Evolutionary conservation across 1,284 basidiomycete genomes (phyloP).

Genomic region (Sporisorium sorghi): DNA sequence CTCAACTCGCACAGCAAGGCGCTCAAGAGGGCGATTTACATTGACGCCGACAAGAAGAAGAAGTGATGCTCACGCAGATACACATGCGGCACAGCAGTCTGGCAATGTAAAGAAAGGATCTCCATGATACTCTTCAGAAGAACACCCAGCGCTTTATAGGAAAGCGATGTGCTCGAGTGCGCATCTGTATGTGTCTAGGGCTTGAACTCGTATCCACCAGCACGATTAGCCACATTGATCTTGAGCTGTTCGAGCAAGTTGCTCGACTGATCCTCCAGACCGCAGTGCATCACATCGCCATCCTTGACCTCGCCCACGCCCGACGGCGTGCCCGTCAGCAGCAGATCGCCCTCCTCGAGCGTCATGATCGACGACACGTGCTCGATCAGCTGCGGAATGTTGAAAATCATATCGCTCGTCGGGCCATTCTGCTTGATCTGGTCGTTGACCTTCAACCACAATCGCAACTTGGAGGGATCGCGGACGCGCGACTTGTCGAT

Average conservation of each 20-base stretch:
- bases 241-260: conserved; percentile 76
- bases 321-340: conserved; percentile 74
- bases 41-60: conserved; percentile 33
- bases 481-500: conserved; percentile 79
- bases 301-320: conserved; percentile 84
- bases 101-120: not conserved
- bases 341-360: conserved; percentile 78
- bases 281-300: conserved; percentile 84
- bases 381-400: conserved; percentile 87
- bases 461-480: conserved; percentile 80
- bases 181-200: conserved; percentile 6
- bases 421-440: conserved; percentile 84
- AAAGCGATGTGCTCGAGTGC: not conserved
- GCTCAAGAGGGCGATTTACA: conserved; percentile 22
- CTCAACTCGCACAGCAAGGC: conserved; percentile 46
- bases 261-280: conserved; percentile 76
- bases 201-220: conserved; percentile 78
- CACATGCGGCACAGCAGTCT: not conserved
- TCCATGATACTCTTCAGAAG: not conserved
- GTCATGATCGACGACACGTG: conserved; percentile 96
- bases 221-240: conserved; percentile 77
- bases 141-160: not conserved
- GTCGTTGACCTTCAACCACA: conserved; percentile 88
- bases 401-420: conserved; percentile 92
- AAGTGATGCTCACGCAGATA: conserved; percentile 1